Base-by-base conservation (phyloP, 2,329 filamentous ascomycete genomes). In the Aureobasidium namibiae region DNA sequence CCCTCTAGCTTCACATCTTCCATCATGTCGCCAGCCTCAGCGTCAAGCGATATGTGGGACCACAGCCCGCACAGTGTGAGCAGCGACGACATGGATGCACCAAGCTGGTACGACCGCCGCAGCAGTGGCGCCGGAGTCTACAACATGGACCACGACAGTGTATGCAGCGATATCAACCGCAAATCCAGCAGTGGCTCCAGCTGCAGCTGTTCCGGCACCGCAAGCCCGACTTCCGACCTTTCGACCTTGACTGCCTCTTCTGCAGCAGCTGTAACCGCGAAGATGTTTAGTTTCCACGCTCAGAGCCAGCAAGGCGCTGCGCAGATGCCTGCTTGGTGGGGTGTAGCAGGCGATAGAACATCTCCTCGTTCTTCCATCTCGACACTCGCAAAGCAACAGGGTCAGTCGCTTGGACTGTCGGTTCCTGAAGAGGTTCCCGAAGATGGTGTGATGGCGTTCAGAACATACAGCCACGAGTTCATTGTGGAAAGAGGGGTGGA, bases 141-240 rank as follows among this genome's bases (percentile, higher is more conserved):
- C 45, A 42, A 24, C 23, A 61, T 61, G 59, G 59, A 61, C 26
- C 59, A 61, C 26, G 59, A 61, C 3, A 61, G 59, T 45, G 36
- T 56, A 2, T 52, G 23, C 53, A 52, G 45, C 29, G 42, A 46
- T 23, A 38, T 4, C n/a, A 13, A 8, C 9, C 54, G 54, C 33
- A 57, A 57, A 8, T 48, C n/a, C 54, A 57, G 54, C 54, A 57
- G 54, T 11, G 24, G 21, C 11, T 46, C 54, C 4, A 56, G 52
- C 39, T 56, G 26, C 9, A 26, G 21, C 31, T 41, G n/a, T 38
- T 52, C 48, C 29, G 48, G 48, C 8, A 16, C 24, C n/a, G 42
- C 10, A 24, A 54, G 36, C 7, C 38, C 50, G 6, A 9, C n/a
- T 3, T 16, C 36, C 7, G 8, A 33, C 3, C 50, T 41, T 7